Base-by-base conservation (phyloP, 495 filamentous ascomycete species). In the Aspergillus homomorphus region DNA sequence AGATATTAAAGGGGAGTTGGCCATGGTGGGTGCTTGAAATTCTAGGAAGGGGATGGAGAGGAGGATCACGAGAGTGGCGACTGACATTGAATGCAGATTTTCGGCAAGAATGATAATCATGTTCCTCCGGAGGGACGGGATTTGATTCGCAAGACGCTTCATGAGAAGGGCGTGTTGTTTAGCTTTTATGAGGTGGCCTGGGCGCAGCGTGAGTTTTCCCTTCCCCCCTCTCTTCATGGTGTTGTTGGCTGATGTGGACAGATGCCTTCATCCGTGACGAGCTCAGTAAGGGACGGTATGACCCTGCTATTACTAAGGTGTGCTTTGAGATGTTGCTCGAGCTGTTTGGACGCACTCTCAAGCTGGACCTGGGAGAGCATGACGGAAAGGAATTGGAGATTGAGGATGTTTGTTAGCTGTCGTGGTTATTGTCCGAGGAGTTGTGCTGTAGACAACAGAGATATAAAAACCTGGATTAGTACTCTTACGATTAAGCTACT, bases 221-320 rank as follows among this genome's bases (percentile, higher is more conserved):
- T 28, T 50, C 23, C 5, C 46, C 18, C 45, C 33, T 26, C 46
- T 54, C 14, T 9, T 46, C 26, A 10, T 48, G 15, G 33, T 38
- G 2, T 38, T 38, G 15, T 5, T 5, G 33, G 33, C 33, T 38
- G 15, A 38, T 14, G 6, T 38, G 33, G 8, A 26, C 51, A 82
- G 80, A 95, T 77, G 91, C 92, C 0, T 98, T 98, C 65, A 96
- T 98, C 66, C 84, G 93, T n/a, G 93, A 96, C 66, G 93, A 98
- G 73, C 77, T 92, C 46, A 91, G 87, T 67, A 98, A 96, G 75
- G 92, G 92, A 5, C 82, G 93, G 14, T 98, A 96, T 63, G 93
- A 98, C 63, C 90, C 93, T 0, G 89, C 87, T 2, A 83, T 98
- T 54, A 85, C 84, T 12, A 91, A 90, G 68, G 82, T 89, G n/a